These are phyloP conservation scores for Senecio squalidus DNA, from an alignment of 140 eudicot species.

Conservation along the genomic window DNA sequence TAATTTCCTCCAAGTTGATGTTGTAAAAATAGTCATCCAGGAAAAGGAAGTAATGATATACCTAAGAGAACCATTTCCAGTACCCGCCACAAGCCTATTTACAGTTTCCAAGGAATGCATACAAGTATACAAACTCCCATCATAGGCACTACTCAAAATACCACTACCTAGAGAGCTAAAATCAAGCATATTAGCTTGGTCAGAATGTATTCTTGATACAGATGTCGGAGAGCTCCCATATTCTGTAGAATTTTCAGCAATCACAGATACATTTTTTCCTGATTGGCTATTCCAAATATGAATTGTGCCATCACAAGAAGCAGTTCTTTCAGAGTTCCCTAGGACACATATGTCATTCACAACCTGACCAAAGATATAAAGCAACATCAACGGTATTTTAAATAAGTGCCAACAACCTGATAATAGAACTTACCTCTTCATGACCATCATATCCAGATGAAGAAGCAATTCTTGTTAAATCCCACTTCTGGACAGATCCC, in stretches of 20 bases:
- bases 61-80: conserved; percentile 98
- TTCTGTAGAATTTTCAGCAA: conserved; percentile 43
- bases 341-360: conserved; percentile 84
- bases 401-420: background rate
- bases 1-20: background rate
- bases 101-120: conserved; percentile 69
- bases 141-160: conserved; percentile 62
- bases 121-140: conserved; percentile 81
- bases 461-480: conserved; percentile 57
- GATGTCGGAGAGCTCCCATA: conserved; percentile 36
- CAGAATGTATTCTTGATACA: conserved; percentile 45
- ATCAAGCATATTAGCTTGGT: conserved; percentile 75
- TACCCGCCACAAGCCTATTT: conserved; percentile 74
- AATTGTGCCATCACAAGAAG: conserved; percentile 98
- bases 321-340: conserved; percentile 57
- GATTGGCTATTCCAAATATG: conserved; percentile 90
- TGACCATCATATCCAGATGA: conserved; percentile 82
- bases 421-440: conserved; percentile 71
- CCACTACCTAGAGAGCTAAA: conserved; percentile 69
- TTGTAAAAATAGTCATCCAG: background rate
- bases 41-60: conserved; percentile 21
- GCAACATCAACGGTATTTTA: conserved; percentile 4
- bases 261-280: conserved; percentile 64
- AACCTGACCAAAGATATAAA: conserved; percentile 48
- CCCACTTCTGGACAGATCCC: conserved; percentile 96